These are phyloP conservation scores for Aurinia saxatilis DNA, from an alignment of 345 rosid species.

Conservation along the genomic window DNA sequence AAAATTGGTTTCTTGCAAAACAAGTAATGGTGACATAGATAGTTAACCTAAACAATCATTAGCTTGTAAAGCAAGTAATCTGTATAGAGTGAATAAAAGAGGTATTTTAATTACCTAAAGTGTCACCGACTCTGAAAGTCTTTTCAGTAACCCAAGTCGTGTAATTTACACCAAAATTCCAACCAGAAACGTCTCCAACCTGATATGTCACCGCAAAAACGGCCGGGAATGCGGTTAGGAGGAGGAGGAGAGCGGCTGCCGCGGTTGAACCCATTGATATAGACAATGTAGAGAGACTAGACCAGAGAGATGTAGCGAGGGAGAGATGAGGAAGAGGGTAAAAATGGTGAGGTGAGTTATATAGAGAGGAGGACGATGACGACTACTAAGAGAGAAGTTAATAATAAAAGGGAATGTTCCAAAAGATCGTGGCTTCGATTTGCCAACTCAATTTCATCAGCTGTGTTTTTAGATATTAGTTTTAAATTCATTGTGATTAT, in stretches of 20 bases:
- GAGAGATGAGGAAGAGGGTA: background rate
- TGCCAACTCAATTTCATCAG: constrained; percentile 10
- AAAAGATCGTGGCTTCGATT: background rate
- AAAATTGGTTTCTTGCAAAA: background rate
- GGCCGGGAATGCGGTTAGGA: constrained; percentile 23
- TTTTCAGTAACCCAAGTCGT: constrained; percentile 25
- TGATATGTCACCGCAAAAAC: constrained; percentile 18
- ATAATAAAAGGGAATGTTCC: background rate
- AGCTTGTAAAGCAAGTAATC: background rate
- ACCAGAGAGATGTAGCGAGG: background rate
- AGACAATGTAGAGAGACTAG: background rate
- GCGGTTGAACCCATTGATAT: constrained; percentile 3
- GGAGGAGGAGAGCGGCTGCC: constrained; percentile 12
- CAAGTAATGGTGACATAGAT: too few relatives aligned
- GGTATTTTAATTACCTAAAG: constrained; percentile 16
- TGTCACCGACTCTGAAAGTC: constrained; percentile 34
- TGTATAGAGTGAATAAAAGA: background rate
- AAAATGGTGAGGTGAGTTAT: constrained; percentile 6
- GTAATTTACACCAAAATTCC: constrained; percentile 20
- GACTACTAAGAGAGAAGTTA: background rate
- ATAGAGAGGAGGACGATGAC: background rate
- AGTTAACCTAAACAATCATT: background rate
- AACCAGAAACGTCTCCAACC: constrained; percentile 28
- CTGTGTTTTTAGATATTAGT: background rate
- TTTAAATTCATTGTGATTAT: background rate